Conservation (phyloP, 768 basidiomycete genomes). For the Pisolithus tinctorius region DNA sequence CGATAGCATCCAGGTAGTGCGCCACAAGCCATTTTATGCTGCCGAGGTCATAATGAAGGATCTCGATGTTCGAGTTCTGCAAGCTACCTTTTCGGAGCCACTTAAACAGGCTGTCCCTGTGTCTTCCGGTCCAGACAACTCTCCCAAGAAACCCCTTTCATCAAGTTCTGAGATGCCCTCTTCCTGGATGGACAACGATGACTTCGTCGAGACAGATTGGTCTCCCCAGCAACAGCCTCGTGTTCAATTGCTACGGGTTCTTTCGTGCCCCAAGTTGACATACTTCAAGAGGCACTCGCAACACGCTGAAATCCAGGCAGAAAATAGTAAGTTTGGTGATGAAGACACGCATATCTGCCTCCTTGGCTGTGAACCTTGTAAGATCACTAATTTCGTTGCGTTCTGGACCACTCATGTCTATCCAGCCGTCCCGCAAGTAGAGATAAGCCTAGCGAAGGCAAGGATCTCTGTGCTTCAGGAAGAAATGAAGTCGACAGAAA, state of each 20-base stretch:
- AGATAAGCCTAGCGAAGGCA: slow-evolving; percentile 49
- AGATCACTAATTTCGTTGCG: slow-evolving; percentile 19
- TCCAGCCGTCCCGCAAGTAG: slow-evolving; percentile 57
- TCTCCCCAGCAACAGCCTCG: slow-evolving; percentile 44
- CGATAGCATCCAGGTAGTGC: slow-evolving; percentile 50
- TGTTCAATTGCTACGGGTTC: slow-evolving; percentile 64
- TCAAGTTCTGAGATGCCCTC: slow-evolving; percentile 32
- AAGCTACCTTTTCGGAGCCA: slow-evolving; percentile 73
- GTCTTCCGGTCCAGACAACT: slow-evolving; percentile 37
- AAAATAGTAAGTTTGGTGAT: slow-evolving; percentile 73
- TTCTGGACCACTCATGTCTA: slow-evolving; percentile 1
- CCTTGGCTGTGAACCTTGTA: slow-evolving; percentile 66
- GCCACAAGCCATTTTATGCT: slow-evolving; percentile 82
- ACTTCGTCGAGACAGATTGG: slow-evolving; percentile 80
- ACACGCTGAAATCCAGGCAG: slow-evolving; percentile 32
- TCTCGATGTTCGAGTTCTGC: slow-evolving; percentile 67
- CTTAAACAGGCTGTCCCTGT: slow-evolving; percentile 54
- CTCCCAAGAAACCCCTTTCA: slow-evolving; percentile 30
- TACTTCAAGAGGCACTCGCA: slow-evolving; percentile 64
- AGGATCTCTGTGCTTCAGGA: slow-evolving; percentile 47
- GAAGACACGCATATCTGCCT: slow-evolving; percentile 81
- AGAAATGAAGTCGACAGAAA: slow-evolving; percentile 4
- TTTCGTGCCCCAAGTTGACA: slow-evolving; percentile 75
- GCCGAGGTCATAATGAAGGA: slow-evolving; percentile 78
- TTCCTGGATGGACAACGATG: slow-evolving; percentile 71